A percentile compares a stretch with the other conserved stretches of the same genome.
Conservation (phyloP, 73 alveolate genomes). For the Paramecium pentaurelia region DNA sequence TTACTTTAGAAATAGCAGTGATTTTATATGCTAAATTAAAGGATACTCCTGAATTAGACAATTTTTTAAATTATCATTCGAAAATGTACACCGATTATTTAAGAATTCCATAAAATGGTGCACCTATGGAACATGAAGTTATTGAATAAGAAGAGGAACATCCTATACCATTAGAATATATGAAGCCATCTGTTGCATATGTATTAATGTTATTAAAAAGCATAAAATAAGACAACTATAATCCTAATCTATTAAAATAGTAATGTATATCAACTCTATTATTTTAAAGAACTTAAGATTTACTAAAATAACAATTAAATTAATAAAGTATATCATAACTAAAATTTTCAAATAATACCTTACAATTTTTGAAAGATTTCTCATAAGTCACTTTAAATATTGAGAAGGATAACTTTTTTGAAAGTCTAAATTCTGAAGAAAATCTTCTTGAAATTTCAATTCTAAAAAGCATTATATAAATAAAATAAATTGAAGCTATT, state of each 20-base stretch:
- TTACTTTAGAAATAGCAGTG: background rate
- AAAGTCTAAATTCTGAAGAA: background rate
- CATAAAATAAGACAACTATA: background rate
- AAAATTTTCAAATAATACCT: background rate
- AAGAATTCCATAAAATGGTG: background rate
- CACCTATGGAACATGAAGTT: background rate
- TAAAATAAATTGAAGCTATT: background rate
- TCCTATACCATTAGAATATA: background rate
- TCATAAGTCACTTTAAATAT: background rate
- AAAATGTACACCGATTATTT: background rate
- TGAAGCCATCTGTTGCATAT: background rate
- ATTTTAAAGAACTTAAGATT: background rate
- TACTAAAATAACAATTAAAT: background rate
- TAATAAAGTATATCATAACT: background rate
- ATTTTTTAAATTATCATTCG: background rate
- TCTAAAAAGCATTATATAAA: background rate
- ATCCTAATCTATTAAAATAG: background rate
- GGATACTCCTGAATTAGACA: background rate
- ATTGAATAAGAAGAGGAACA: background rate
- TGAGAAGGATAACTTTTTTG: background rate
- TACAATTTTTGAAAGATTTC: background rate
- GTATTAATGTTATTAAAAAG: background rate
- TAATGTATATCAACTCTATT: background rate
- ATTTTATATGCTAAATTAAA: background rate
- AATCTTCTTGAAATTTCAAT: background rate